phyloP scores from a whole-genome alignment of 108 stramenopile species.

The Skeletonema marinoi region DNA sequence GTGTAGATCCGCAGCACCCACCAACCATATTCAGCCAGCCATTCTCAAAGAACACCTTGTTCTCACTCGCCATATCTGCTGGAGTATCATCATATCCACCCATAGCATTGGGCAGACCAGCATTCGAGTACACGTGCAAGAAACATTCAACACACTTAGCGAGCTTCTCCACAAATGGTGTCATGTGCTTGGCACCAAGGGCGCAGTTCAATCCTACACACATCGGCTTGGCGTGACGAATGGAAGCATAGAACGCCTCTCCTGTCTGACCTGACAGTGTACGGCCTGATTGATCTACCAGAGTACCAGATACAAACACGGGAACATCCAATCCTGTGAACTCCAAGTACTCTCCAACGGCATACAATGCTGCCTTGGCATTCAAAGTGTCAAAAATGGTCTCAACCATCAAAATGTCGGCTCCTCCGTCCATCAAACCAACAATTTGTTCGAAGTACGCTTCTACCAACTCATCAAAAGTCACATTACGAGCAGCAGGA shows the following conservation, averaged over 20 bases:
- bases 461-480: slow-evolving; percentile 97
- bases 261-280: slow-evolving; percentile 98
- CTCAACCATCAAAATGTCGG: slow-evolving; percentile 97
- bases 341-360: slow-evolving; percentile 92
- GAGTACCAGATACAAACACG: slow-evolving; percentile 96
- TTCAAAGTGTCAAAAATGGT: slow-evolving; percentile 99
- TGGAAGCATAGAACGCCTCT: slow-evolving; percentile 97
- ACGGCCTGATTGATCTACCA: slow-evolving; percentile 98
- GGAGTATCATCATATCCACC: slow-evolving; percentile 99
- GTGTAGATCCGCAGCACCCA: slow-evolving; percentile 98
- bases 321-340: slow-evolving; percentile 91
- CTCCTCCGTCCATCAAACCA: slow-evolving; percentile 95
- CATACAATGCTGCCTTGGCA: slow-evolving; percentile 97
- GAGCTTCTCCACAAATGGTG: slow-evolving; percentile 94
- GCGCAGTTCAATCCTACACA: slow-evolving; percentile 99
- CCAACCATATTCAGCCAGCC: slow-evolving; percentile 98
- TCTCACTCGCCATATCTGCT: slow-evolving; percentile 90
- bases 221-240: slow-evolving; percentile 98
- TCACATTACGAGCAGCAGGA: slow-evolving; percentile 93
- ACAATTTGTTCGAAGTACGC: slow-evolving; percentile 96
- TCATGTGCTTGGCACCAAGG: slow-evolving; percentile 96
- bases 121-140: slow-evolving; percentile 97
- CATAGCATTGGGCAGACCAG: slow-evolving; percentile 99
- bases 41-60: slow-evolving; percentile 93
- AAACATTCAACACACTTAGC: slow-evolving; percentile 93